A percentile compares a stretch with the other conserved stretches of the same genome.
phyloP scores from a whole-genome alignment of 2,329 filamentous ascomycete species.

The Dothideomycetidae sp. region DNA sequence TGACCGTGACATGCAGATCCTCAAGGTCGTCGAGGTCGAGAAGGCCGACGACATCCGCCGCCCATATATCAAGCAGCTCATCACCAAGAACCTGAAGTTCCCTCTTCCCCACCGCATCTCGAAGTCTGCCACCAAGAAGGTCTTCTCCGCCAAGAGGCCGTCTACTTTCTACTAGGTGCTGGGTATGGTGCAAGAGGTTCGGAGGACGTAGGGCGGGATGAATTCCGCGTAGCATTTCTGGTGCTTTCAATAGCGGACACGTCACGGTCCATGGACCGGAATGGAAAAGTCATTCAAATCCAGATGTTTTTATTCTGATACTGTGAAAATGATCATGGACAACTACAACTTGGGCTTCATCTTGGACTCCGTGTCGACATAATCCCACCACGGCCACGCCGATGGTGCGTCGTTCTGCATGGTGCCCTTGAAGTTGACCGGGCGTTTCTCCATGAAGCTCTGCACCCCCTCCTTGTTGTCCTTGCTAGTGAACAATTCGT shows the following conservation, averaged over 20 bases:
- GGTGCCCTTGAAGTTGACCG: conserved; percentile 45
- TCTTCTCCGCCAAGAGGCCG: conserved; percentile 86
- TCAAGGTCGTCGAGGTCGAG: conserved; percentile 95
- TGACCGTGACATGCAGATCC: conserved; percentile 49
- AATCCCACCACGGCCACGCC: conserved; percentile 55
- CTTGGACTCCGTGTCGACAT: conserved; percentile 32
- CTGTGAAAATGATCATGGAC: no score
- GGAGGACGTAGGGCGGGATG: not conserved
- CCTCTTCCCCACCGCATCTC: conserved; percentile 91
- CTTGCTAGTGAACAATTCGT: conserved; percentile 43
- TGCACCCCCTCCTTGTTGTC: conserved; percentile 54
- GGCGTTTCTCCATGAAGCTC: conserved; percentile 57
- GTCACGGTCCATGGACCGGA: conserved; percentile 7
- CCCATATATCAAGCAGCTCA: conserved; percentile 98
- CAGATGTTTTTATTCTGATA: not conserved
- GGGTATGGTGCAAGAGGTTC: conserved; percentile 7
- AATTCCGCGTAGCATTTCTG: not conserved
- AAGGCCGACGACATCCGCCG: conserved; percentile 90
- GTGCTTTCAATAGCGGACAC: conserved; percentile 7
- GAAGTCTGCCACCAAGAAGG: conserved; percentile 71
- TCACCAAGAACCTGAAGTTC: conserved; percentile 92
- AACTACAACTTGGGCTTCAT: conserved; percentile 22
- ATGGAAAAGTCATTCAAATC: conserved; percentile 10
- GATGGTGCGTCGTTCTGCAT: conserved; percentile 46
- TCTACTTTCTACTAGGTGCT: conserved; percentile 89